These are phyloP conservation scores for Yamadazyma akitaensis DNA, from an alignment of 805 yeast species.

Conservation along the genomic window DNA sequence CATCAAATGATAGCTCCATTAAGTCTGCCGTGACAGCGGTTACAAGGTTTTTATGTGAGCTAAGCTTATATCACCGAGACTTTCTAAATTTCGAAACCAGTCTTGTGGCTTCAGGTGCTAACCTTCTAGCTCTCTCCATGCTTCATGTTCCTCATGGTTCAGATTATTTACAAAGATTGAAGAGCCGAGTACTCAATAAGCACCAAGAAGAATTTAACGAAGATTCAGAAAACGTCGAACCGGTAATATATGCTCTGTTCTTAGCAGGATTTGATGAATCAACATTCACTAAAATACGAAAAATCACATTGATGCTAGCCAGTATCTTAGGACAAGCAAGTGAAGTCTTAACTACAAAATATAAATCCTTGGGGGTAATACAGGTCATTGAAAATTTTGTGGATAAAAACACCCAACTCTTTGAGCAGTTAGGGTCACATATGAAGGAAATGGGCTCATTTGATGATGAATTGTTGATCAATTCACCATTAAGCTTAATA, in stretches of 20 bases:
- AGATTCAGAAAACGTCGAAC: constrained; percentile 43
- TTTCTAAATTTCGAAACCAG: constrained; percentile 46
- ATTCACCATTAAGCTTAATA: constrained; percentile 4
- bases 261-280: constrained; percentile 45
- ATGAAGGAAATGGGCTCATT: neutral
- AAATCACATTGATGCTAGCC: constrained; percentile 41
- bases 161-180: constrained; percentile 25
- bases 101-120: constrained; percentile 47
- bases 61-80: constrained; percentile 48
- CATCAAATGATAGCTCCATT: constrained; percentile 22
- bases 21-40: constrained; percentile 55
- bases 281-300: constrained; percentile 38
- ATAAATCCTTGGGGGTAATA: constrained; percentile 51
- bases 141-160: constrained; percentile 46
- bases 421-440: neutral
- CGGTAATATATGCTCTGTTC: constrained; percentile 45
- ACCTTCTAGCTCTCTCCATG: constrained; percentile 53
- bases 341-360: constrained; percentile 51
- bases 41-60: constrained; percentile 52
- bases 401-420: neutral
- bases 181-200: constrained; percentile 5
- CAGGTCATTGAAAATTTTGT: constrained; percentile 31
- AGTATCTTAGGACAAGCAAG: constrained; percentile 44
- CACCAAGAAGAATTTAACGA: constrained; percentile 9
- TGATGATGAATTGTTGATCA: neutral